Evolutionary conservation across 768 basidiomycete genomes (phyloP), one percentile per base, ranked within the genome.

Genomic region (Amanita rimosa): DNA sequence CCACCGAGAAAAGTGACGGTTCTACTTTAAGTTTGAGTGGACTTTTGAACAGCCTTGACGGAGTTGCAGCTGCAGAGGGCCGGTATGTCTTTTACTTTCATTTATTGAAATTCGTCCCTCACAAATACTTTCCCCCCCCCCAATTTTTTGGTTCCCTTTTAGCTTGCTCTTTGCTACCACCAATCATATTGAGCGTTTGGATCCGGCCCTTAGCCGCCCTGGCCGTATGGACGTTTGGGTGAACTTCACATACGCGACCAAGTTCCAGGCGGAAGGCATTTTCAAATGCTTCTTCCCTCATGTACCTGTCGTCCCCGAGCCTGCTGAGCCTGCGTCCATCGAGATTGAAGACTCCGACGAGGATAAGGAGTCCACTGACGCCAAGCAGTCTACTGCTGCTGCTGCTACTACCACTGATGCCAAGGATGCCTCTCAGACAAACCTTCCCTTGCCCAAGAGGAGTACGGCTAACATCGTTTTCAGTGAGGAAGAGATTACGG

Each of bases 161-260:
- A 83, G 87, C 35, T 74, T 95, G 51, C 72, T 94, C 8, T 93
- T 94, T 63, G 91, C 90, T 46, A 92, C 89, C 6, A 92, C 89
- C 10, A 96, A 96, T 66, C 92, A 95, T 61, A 89, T 92, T 57
- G 90, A 95, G 60, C 83, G 89, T 40, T 75, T 96, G 29, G 92
- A 96, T 64, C 90, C 85, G 43, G 89, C 90, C 3, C 74, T 94
- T 31, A 86, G 81, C 62, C 78, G 89, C 17, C 86, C 91, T 24
- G 92, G 92, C 50, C 85, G 87, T 40, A 89, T 90, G 85, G 90
- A 91, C 57, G 83, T 94, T 13, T 91, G 88, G 88, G 75, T 93
- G 35, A 88, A 90, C 68, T 92, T 92, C 66, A 83, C 84, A 45
- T 83, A 92, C 58, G 88, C 89, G 4, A 89, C 86, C 6, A 91